Evolutionary conservation across 352 stramenopile species (phyloP).

Genomic region (Pythium aristosporum): DNA sequence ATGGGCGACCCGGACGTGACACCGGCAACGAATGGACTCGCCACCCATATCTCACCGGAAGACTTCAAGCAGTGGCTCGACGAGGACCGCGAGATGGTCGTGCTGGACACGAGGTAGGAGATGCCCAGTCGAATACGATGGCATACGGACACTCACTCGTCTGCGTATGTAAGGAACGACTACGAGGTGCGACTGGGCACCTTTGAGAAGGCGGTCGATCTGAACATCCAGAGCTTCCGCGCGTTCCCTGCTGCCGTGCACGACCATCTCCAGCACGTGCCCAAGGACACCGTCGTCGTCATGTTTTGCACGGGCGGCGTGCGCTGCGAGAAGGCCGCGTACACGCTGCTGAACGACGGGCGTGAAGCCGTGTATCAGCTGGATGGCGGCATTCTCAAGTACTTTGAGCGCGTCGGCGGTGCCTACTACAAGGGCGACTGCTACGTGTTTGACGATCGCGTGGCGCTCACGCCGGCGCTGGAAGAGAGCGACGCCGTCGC

Average conservation of each 20-base stretch:
- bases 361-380: constrained; percentile 67
- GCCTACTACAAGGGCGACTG: constrained; percentile 73
- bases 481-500: constrained; percentile 39
- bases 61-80: constrained; percentile 75
- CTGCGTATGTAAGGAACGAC: constrained; percentile 44
- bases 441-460: constrained; percentile 81
- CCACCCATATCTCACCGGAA: constrained; percentile 53
- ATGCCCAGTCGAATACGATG: background rate
- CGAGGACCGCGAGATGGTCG: constrained; percentile 58
- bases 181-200: constrained; percentile 76
- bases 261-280: constrained; percentile 41
- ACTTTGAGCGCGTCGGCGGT: constrained; percentile 73
- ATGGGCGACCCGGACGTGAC: constrained; percentile 55
- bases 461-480: constrained; percentile 62
- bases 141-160: background rate
- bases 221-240: constrained; percentile 74
- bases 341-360: constrained; percentile 54
- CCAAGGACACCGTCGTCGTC: constrained; percentile 72
- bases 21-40: constrained; percentile 45
- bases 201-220: constrained; percentile 66
- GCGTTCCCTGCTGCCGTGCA: constrained; percentile 48
- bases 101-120: constrained; percentile 59
- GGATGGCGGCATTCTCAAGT: constrained; percentile 75
- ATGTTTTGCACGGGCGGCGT: constrained; percentile 83
- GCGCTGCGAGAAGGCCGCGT: constrained; percentile 73